Base-by-base conservation (phyloP, 1,284 basidiomycete genomes). In the Ganoderma leucocontextum region DNA sequence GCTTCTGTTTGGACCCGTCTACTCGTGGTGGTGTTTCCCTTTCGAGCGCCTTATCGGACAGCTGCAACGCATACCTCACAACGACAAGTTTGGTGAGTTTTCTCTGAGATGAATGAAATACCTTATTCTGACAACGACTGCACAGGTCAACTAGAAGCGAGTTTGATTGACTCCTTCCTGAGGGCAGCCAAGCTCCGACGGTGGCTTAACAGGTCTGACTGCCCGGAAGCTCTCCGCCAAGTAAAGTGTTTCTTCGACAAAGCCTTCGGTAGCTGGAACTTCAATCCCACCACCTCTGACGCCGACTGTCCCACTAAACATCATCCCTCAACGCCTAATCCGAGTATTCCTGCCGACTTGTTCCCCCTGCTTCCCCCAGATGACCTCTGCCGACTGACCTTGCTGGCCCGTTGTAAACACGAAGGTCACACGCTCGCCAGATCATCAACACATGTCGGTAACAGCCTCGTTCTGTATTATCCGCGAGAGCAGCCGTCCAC, bases 21-120 rank as follows among this genome's bases (percentile, higher is more conserved):
- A 71, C 4, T 78, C 75, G 0, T 82, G 80, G 81, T 80, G 81
- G 81, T 75, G 70, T 44, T 80, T 80, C 67, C 78, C 80, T 2
- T 79, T 80, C 64, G 79, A 82, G 67, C 73, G 78, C 1, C 62
- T 80, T 36, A 78, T 81, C 59, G 80, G 80, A 15, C 61, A 63
- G 13, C 42, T 66, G 59, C 65, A 66, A 33, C 60, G 65, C 4
- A 12, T 62, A 25, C 65, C 65, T 6, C 60, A 62, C 22, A 66
- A 66, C 25, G 53, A 62, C 61, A 66, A 63, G 13, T 29, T n/a
- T 38, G 64, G 64, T 65, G 15, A 12, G 33, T 59, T 17, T 36
- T 41, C 5, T 29, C 19, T 33, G 19, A 60, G n/a, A 44, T n/a
- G 13, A 33, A 25, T 4, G n/a, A 57, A 15, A 7, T 33, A 65